These are phyloP conservation scores for Celoporthe dispersa DNA, from an alignment of 2,329 filamentous ascomycete species.

Conservation along the genomic window DNA sequence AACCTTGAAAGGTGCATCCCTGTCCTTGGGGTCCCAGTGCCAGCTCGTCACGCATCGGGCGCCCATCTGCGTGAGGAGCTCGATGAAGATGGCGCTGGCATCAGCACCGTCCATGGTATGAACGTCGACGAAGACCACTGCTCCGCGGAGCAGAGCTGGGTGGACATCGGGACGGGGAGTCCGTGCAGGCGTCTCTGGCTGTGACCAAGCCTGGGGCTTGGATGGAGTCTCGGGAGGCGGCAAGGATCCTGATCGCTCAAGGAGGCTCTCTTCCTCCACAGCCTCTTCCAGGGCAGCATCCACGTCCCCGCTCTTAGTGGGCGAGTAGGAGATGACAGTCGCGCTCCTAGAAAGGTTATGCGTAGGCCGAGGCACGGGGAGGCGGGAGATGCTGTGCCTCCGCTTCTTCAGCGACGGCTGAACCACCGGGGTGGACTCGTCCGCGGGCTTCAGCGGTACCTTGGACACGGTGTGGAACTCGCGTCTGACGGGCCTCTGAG, in stretches of 20 bases:
- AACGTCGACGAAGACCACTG: constrained; percentile 82
- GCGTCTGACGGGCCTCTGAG: constrained; percentile 55
- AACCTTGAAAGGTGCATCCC: constrained; percentile 52
- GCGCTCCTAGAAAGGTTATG: constrained; percentile 50
- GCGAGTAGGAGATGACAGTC: constrained; percentile 60
- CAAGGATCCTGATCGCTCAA: constrained; percentile 33
- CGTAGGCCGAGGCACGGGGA: constrained; percentile 48
- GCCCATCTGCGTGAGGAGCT: constrained; percentile 80
- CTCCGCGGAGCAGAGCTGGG: constrained; percentile 65
- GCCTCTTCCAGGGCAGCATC: constrained; percentile 36
- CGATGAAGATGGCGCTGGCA: constrained; percentile 79
- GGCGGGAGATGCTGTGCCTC: constrained; percentile 55
- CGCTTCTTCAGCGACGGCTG: constrained; percentile 51
- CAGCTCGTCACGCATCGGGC: constrained; percentile 78
- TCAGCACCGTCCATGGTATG: constrained; percentile 81
- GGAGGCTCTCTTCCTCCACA: constrained; percentile 32
- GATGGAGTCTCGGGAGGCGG: constrained; percentile 47
- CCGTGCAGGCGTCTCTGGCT: constrained; percentile 58
- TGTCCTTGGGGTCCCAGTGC: constrained; percentile 68
- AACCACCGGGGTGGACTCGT: constrained; percentile 53
- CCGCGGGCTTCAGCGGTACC: constrained; percentile 73
- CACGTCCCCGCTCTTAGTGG: constrained; percentile 47
- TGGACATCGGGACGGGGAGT: constrained; percentile 61
- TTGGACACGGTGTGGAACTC: constrained; percentile 77
- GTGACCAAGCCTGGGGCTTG: constrained; percentile 59